Conservation (phyloP, 2,329 filamentous ascomycete genomes). For the Colletotrichum tropicicola region DNA sequence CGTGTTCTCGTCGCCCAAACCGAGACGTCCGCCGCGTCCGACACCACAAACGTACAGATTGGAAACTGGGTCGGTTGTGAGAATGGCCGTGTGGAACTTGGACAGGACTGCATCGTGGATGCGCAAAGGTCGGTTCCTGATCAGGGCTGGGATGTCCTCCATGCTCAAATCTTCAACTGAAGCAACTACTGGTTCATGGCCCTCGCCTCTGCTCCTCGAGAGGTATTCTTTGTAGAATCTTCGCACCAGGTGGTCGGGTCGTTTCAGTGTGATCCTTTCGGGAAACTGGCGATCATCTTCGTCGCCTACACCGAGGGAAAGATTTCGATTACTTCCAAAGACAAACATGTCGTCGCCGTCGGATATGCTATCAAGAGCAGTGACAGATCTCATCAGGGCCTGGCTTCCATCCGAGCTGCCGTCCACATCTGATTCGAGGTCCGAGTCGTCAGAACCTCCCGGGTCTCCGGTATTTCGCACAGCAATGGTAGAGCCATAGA, state of each 20-base stretch:
- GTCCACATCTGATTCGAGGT: constrained; percentile 65
- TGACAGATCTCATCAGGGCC: constrained; percentile 23
- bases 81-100: constrained; percentile 88
- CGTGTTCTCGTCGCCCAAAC: constrained; percentile 89
- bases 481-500: constrained; percentile 89
- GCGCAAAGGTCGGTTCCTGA: constrained; percentile 75
- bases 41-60: constrained; percentile 95
- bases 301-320: constrained; percentile 93
- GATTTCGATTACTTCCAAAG: constrained; percentile 96
- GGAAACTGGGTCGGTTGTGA: constrained; percentile 86
- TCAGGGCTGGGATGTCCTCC: constrained; percentile 74
- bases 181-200: not conserved
- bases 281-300: constrained; percentile 95
- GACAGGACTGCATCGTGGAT: constrained; percentile 88
- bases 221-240: constrained; percentile 78
- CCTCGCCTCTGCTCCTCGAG: constrained; percentile 46
- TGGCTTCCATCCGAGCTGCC: constrained; percentile 44
- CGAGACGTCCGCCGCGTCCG: constrained; percentile 88
- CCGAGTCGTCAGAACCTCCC: constrained; percentile 51
- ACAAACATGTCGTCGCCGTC: constrained; percentile 87
- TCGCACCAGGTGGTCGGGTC: constrained; percentile 80
- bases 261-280: constrained; percentile 79
- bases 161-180: constrained; percentile 36
- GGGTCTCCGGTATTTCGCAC: constrained; percentile 69
- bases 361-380: constrained; percentile 31